Base-by-base conservation (phyloP, 163 green algal genomes). In the Scenedesmus sp. region DNA sequence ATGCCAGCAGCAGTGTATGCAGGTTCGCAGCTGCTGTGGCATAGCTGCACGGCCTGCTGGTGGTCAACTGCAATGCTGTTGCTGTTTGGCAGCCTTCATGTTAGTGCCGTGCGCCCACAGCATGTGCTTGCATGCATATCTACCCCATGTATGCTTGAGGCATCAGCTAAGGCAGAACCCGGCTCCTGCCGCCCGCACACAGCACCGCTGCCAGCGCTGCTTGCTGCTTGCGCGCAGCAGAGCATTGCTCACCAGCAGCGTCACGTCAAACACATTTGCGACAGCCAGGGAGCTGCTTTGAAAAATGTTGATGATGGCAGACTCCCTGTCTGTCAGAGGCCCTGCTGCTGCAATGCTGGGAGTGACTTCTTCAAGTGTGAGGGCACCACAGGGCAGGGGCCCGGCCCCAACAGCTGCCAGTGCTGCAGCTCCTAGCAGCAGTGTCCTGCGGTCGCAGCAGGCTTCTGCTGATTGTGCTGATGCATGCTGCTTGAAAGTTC, bases 181-280 rank as follows among this genome's bases (percentile, higher is more conserved):
- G 18, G 54, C 26, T 62, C 62, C 60, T 55, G n/a, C 87, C 79
- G 77, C 70, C 54, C 4, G 76, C 26, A 79, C 26, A 60, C 85
- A 67, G 57, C 20, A 15, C 23, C 66, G 10, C 62, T 55, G 9
- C 34, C 34, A 46, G 34, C 34, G 34, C 34, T 46, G 34, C 34
- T 46, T 46, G 34, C 34, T 46, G 34, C 34, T 46, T 46, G 34
- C 34, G 34, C 20, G 26, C 46, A 55, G 15, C 84, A 66, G 20
- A 82, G 13, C 76, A n/a, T 9, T 59, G 13, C 91, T 77, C 9
- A 96, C 96, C 91, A 93, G 92, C 2, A 98, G 92, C 1, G 95
- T 97, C 26, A 96, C 73, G 88, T 98, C 97, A 90, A 97, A 96
- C 2, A 98, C 88, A 23, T 96, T 97, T 4, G 94, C 95, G 8